Percentiles rank a stretch among this genome's conserved stretches.
These are phyloP conservation scores for Saturnispora hagleri DNA, from an alignment of 805 yeast genomes.

Conservation along the genomic window DNA sequence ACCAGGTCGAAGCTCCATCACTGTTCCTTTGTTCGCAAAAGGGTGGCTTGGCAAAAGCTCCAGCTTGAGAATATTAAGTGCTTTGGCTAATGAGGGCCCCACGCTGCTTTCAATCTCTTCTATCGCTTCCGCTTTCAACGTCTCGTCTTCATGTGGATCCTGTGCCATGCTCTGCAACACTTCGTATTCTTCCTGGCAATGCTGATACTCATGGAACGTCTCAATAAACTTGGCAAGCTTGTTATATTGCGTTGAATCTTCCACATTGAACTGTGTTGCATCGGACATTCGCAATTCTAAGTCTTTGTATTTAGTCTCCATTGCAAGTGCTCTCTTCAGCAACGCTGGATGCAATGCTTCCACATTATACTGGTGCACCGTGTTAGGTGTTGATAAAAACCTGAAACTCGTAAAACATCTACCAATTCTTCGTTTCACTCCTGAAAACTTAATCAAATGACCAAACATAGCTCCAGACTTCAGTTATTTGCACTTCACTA, in stretches of 20 bases:
- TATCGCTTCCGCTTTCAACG: conserved; percentile 49
- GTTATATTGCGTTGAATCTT: conserved; percentile 41
- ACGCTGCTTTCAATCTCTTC: conserved; percentile 39
- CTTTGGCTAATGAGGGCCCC: conserved; percentile 35
- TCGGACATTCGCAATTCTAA: conserved; percentile 35
- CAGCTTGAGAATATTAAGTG: conserved; percentile 40
- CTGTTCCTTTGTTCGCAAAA: conserved; percentile 66
- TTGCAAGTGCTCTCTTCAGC: conserved; percentile 35
- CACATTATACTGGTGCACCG: neutral
- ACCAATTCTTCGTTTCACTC: neutral
- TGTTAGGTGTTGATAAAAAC: neutral
- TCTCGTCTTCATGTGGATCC: conserved; percentile 34
- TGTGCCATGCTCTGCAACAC: conserved; percentile 27
- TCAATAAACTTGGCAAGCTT: conserved; percentile 37
- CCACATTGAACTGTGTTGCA: conserved; percentile 35
- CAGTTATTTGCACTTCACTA: neutral
- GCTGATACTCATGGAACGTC: conserved; percentile 30
- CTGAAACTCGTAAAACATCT: neutral
- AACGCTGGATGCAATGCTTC: conserved; percentile 38
- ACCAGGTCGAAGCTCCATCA: conserved; percentile 87
- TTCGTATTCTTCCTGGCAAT: conserved; percentile 23
- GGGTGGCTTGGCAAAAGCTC: conserved; percentile 68
- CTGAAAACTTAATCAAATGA: neutral
- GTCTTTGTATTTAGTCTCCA: conserved; percentile 32
- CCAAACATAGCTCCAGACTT: neutral